Base-by-base conservation (phyloP, 1,139 yeast species). In the Blastobotrys capitulatus region DNA sequence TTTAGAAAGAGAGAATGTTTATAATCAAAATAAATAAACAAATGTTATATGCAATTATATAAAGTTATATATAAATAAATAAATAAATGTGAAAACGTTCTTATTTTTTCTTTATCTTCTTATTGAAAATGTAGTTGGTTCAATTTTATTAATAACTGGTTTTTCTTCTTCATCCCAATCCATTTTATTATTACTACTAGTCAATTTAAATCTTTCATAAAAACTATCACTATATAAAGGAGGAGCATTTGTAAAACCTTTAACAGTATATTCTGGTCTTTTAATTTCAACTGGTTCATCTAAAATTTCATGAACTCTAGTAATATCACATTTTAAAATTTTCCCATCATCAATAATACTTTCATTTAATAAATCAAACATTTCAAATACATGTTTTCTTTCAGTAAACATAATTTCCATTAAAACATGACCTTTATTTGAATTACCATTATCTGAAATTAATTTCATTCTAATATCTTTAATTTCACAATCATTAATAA, bases 341-440 rank as follows among this genome's bases (percentile, higher is more conserved):
- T 61, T 53, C 8, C 64, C 64, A 45, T 63, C 67, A 45, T 63
- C 67, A 4, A 67, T 67, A 6, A 48, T 44, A 1, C 62, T 57
- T 10, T 62, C 61, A 46, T 63, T 48, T 48, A 63, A 58, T 46
- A 57, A 56, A 9, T 38, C 49, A 2, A 54, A 60, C 0, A 65
- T 65, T 1, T 35, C 19, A 18, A 47, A 47, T 1, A 66, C 63
- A 22, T 53, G 48, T 1, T 48, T 52, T 1, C 52, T 50, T 37
- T 59, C 49, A 6, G 50, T 55, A 47, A 62, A 63, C 13, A 53
- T 53, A 27, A 61, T 55, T 49, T 63, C 67, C 1, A 65, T 66
- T 42, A 52, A 48, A 12, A 62, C n/a, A n/a, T n/a, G n/a, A n/a
- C n/a, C n/a, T n/a, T n/a, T n/a, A n/a, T n/a, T n/a, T n/a, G n/a